These are phyloP conservation scores for Cadophora gregata DNA, from an alignment of 2,329 filamentous ascomycete genomes.

Conservation along the genomic window DNA sequence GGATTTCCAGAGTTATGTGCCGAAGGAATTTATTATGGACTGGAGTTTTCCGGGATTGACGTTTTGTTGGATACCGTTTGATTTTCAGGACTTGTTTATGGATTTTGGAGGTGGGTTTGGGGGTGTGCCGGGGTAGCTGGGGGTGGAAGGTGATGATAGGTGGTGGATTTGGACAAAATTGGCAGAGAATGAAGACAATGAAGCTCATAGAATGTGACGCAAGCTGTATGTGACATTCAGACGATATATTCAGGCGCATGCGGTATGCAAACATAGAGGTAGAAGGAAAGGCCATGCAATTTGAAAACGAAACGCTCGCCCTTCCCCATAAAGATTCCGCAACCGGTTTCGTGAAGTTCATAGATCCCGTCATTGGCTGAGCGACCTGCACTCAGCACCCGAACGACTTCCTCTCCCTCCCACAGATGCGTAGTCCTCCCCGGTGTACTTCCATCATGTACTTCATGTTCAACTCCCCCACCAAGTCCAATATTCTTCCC, in stretches of 20 bases:
- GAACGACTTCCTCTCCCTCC: background rate
- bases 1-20: conserved; percentile 59
- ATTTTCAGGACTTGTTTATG: conserved; percentile 35
- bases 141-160: background rate
- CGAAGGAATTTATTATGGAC: conserved; percentile 61
- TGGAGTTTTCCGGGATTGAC: conserved; percentile 62
- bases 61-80: conserved; percentile 51
- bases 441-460: background rate
- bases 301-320: background rate
- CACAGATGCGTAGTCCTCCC: background rate
- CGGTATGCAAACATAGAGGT: too few species aligned
- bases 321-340: background rate
- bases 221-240: too few species aligned
- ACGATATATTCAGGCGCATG: too few species aligned
- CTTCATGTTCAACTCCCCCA: background rate
- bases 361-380: background rate
- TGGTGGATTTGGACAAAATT: too few species aligned
- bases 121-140: background rate
- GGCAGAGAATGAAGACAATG: too few species aligned
- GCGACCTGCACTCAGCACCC: background rate
- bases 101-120: conserved; percentile 32
- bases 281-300: background rate
- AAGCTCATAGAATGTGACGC: too few species aligned
- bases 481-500: background rate
- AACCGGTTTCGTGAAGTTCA: background rate